Evolutionary conservation across 202 grass and related monocot genomes (phyloP), one percentile per base, ranked within the genome.

Genomic region (Schoenoplectus tabernaemontani): DNA sequence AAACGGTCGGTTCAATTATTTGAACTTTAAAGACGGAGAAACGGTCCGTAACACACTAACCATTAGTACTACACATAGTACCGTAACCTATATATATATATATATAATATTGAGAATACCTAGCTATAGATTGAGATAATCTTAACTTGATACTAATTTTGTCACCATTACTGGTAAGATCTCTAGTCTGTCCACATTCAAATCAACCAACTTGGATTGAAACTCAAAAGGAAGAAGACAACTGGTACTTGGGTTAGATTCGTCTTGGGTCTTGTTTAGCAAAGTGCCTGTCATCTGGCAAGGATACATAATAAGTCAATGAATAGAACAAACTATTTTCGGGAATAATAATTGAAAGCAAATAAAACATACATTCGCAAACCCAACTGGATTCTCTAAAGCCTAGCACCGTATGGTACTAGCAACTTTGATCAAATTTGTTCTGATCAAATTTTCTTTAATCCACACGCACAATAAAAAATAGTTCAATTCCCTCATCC

Each of bases 211-310:
- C 13, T 74, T 74, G 28, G 26, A 75, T 28, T 75, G 47, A 53
- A 19, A 75, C 26, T 4, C n/a, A 54, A 32, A 72, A 7, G 32
- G 9, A 30, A 75, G 34, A 26, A 54, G 70, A 34, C 44, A 75
- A 54, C 47, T 54, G 44, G 47, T 75, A 75, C 13, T 73, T 19
- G 12, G 15, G 67, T 72, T n/a, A 50, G 67, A 50, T 50, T 71
- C 43, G n/a, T n/a, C n/a, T n/a, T n/a, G n/a, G n/a, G n/a, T n/a
- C n/a, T n/a, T n/a, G n/a, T n/a, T n/a, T n/a, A n/a, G n/a, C n/a
- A n/a, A n/a, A n/a, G n/a, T n/a, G n/a, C n/a, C n/a, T n/a, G 70
- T 75, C 47, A 33, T 75, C 28, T 56, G 44, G 44, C 50, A 72
- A 30, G 10, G 12, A 48, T 26, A 28, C 67, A 50, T 30, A 72